phyloP scores from a whole-genome alignment of 1,284 basidiomycete genomes.

The Fistulina hepatica region DNA sequence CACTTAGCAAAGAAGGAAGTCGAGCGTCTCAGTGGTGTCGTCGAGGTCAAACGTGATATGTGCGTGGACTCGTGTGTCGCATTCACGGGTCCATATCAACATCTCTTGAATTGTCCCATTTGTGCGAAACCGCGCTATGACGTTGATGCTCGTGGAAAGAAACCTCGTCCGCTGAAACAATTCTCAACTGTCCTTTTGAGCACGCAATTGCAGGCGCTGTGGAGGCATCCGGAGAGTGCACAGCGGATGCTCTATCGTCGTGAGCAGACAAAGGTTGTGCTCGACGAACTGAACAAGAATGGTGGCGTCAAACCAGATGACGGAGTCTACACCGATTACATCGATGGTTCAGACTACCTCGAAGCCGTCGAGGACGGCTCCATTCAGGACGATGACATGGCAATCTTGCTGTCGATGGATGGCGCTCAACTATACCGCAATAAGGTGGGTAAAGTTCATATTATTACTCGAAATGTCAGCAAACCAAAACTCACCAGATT shows the following conservation, averaged over 20 bases:
- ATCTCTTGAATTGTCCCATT: slow-evolving; percentile 15
- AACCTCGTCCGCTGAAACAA: slow-evolving; percentile 4
- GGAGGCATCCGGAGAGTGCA: slow-evolving; percentile 6
- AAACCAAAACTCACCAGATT: slow-evolving; percentile 21
- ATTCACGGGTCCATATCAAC: slow-evolving; percentile 19
- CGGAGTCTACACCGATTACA: slow-evolving; percentile 7
- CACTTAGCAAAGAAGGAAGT: slow-evolving; percentile 16
- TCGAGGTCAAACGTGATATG: slow-evolving; percentile 20
- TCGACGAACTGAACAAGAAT: slow-evolving; percentile 8
- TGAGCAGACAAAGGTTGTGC: neutral
- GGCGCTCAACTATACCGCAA: slow-evolving; percentile 18
- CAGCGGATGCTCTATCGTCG: slow-evolving; percentile 12
- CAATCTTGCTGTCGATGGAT: slow-evolving; percentile 20
- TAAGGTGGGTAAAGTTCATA: slow-evolving; percentile 17
- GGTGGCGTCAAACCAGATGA: neutral
- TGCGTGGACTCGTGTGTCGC: slow-evolving; percentile 21
- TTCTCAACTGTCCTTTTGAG: slow-evolving; percentile 17
- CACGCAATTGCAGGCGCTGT: slow-evolving; percentile 18
- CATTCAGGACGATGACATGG: slow-evolving; percentile 9
- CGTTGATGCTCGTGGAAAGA: neutral
- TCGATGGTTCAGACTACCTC: slow-evolving; percentile 8
- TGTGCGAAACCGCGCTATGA: slow-evolving; percentile 20
- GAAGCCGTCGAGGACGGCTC: slow-evolving; percentile 8
- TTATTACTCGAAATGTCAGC: too few species aligned
- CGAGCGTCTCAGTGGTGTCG: slow-evolving; percentile 17